These are phyloP conservation scores for Corinectria fuckeliana DNA, from an alignment of 2,329 filamentous ascomycete genomes.

Conservation along the genomic window DNA sequence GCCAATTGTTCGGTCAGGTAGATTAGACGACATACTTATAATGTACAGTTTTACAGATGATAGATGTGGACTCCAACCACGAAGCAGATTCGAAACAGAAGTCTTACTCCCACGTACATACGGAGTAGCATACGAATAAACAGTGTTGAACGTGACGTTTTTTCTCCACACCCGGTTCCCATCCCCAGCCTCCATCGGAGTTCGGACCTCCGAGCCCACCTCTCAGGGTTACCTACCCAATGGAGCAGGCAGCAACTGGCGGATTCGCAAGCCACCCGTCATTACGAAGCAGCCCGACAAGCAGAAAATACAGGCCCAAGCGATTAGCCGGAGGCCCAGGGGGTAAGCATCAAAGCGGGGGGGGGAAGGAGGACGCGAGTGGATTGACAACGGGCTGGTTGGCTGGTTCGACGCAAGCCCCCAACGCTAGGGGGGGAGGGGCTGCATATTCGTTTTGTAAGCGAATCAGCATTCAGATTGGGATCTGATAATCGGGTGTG, in stretches of 20 bases:
- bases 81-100: too few species aligned
- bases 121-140: too few species aligned
- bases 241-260: constrained; percentile 11
- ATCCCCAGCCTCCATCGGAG: neutral
- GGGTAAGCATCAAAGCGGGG: too few species aligned
- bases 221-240: constrained; percentile 2
- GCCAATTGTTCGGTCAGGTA: neutral
- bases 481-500: too few species aligned
- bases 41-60: neutral
- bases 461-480: too few species aligned
- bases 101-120: too few species aligned
- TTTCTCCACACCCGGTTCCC: neutral
- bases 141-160: neutral
- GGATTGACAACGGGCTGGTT: too few species aligned
- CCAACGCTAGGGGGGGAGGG: too few species aligned
- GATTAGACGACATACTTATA: neutral
- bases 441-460: too few species aligned
- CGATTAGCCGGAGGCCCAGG: neutral
- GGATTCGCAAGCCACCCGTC: constrained; percentile 8
- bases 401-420: too few species aligned
- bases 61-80: neutral
- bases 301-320: neutral
- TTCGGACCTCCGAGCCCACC: neutral
- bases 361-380: too few species aligned
- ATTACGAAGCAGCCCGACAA: too few species aligned